These are phyloP conservation scores for Spergularia azorica DNA, from an alignment of 179 eudicot species.

Conservation along the genomic window DNA sequence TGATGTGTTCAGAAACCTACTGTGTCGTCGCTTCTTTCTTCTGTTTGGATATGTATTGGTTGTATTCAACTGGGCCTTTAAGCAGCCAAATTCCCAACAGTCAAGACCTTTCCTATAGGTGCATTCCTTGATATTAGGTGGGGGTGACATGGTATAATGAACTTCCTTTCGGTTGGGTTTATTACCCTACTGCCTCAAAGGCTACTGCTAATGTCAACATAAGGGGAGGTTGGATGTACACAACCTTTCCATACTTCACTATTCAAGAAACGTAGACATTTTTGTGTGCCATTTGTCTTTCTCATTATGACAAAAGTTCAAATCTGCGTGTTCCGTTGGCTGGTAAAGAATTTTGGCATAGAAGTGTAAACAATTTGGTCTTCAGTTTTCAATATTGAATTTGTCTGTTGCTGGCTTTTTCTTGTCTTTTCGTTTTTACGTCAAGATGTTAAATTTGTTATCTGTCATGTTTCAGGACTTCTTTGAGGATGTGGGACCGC, in stretches of 20 bases:
- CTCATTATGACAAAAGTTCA: background rate
- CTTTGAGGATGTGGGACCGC: constrained; percentile 93
- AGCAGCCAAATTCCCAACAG: too few species aligned
- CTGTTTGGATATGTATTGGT: background rate
- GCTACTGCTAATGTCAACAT: too few species aligned
- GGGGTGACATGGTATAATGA: background rate
- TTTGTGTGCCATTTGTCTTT: too few species aligned
- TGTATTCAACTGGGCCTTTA: too few species aligned
- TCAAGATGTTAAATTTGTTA: too few species aligned
- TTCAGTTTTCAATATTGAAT: constrained; percentile 1
- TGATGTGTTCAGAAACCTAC: too few species aligned
- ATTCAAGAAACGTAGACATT: too few species aligned
- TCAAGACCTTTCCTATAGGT: background rate
- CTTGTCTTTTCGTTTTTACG: background rate
- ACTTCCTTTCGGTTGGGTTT: background rate
- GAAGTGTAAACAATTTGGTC: background rate
- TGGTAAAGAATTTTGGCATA: background rate
- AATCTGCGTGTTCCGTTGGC: background rate
- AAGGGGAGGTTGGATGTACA: too few species aligned
- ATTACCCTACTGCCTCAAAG: too few species aligned
- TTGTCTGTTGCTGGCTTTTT: background rate
- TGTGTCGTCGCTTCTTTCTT: background rate
- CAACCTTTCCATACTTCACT: too few species aligned
- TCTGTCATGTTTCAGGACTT: constrained; percentile 58
- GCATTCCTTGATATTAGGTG: background rate